A percentile compares a stretch with the other conserved stretches of the same genome.
Conservation (phyloP, 345 rosid genomes). For the Balakata baccata region DNA sequence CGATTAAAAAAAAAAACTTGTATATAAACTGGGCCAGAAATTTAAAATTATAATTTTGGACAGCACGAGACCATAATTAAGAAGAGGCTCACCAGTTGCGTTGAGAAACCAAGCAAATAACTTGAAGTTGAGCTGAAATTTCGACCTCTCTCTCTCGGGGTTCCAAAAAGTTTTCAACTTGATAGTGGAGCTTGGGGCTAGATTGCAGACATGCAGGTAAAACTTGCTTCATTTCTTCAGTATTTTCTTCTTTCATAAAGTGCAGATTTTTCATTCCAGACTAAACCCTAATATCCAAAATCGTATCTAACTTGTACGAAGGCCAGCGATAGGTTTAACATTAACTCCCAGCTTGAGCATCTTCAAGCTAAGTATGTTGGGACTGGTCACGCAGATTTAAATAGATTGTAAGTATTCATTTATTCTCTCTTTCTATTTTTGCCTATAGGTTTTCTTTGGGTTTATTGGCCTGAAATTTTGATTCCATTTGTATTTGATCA, state of each 20-base stretch:
- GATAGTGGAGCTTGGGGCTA: too few species aligned
- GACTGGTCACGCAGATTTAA: constrained; percentile 90
- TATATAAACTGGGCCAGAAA: too few species aligned
- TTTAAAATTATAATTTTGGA: too few species aligned
- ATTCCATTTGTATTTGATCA: constrained; percentile 18
- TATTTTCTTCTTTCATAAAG: neutral
- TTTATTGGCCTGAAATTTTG: neutral
- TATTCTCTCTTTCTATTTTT: neutral
- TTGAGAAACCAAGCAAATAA: too few species aligned
- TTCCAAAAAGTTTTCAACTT: too few species aligned
- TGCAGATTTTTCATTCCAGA: neutral
- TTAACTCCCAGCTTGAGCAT: constrained; percentile 97
- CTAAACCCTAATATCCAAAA: neutral
- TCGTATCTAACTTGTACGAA: constrained; percentile 25
- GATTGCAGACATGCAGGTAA: constrained; percentile 14
- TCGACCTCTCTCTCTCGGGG: too few species aligned
- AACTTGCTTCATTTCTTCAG: neutral
- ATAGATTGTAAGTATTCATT: constrained; percentile 62
- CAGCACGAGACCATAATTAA: too few species aligned
- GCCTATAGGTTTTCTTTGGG: neutral
- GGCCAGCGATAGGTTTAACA: constrained; percentile 99
- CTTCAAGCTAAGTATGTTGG: constrained; percentile 98
- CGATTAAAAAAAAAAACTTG: too few species aligned
- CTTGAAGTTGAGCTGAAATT: too few species aligned
- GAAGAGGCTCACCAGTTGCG: too few species aligned